A percentile compares a stretch with the other conserved stretches of the same genome.
These are phyloP conservation scores for Yamadazyma blattariae DNA, from an alignment of 1,139 yeast species.

Conservation along the genomic window DNA sequence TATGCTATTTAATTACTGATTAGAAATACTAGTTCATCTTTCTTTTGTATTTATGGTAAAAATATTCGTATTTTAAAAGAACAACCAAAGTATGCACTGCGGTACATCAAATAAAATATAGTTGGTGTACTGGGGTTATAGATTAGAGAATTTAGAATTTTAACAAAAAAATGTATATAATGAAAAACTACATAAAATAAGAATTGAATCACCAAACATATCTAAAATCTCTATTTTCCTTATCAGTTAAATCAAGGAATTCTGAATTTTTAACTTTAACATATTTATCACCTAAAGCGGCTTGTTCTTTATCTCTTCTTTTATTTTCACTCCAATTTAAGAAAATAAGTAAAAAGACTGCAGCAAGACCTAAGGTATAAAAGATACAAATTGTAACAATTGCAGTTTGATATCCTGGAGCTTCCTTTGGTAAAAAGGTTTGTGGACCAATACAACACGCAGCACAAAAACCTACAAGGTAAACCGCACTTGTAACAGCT, in stretches of 20 bases:
- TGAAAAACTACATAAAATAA: too few species aligned
- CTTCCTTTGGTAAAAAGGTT: conserved; percentile 20
- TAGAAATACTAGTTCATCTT: too few species aligned
- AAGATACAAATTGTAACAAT: conserved; percentile 3
- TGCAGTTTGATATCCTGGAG: conserved; percentile 19
- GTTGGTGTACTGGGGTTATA: too few species aligned
- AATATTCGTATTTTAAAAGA: too few species aligned
- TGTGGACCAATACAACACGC: conserved; percentile 24
- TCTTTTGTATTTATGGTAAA: too few species aligned
- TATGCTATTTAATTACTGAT: too few species aligned
- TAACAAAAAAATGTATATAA: too few species aligned
- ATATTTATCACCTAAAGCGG: conserved; percentile 15
- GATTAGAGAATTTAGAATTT: too few species aligned
- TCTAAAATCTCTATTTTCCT: conserved; percentile 18
- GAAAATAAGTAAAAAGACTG: conserved; percentile 6
- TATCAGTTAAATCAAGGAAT: conserved; percentile 14
- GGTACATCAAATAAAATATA: too few species aligned
- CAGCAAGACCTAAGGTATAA: conserved; percentile 21
- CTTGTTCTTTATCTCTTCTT: conserved; percentile 17
- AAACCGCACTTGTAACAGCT: too few species aligned
- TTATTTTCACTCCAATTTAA: conserved; percentile 10
- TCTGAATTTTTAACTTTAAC: conserved; percentile 12
- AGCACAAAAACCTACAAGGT: conserved; percentile 17
- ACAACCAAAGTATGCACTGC: too few species aligned
- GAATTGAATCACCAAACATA: conserved; percentile 12